Evolutionary conservation across 345 rosid genomes (phyloP), one percentile per base, ranked within the genome.

Genomic region (Cardamine occulta): DNA sequence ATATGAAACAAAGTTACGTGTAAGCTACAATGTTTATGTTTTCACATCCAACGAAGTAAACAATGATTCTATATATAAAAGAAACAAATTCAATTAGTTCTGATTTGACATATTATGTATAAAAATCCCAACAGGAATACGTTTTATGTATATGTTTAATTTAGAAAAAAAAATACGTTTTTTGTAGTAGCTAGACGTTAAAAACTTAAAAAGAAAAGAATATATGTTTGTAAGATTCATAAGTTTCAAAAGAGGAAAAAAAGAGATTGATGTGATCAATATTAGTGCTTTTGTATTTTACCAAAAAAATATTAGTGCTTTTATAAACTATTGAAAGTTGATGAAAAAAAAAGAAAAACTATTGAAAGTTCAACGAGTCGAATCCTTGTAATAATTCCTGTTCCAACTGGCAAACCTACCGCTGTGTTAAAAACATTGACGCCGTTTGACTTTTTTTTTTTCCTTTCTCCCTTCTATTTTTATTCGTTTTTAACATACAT

Each of bases 321-420:
- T 69, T 44, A 44, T 29, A 55, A 55, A 66, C 56, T 63, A 72
- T 65, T 78, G 32, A 15, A 40, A 51, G 40, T 78, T 78, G 26
- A 24, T 24, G 26, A 19, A 24, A 24, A 24, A 24, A 24, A 24
- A 24, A n/a, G n/a, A 1, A 24, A 54, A 54, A 65, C 62, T 63
- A 72, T 64, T 78, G 31, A 15, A 42, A 52, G 42, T 78, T 78
- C 68, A 78, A 77, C 72, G 76, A 71, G 73, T 57, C 6, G 73
- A 66, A 40, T 65, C 49, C 68, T 78, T 72, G 70, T 72, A 29
- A 59, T 58, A n/a, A 66, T 59, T 1, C 3, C 9, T 66, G 37
- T 66, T 72, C 49, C 57, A 78, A 78, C 73, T 73, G 80, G 37
- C 47, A 63, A 55, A 58, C 61, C 13, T 47, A 23, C 42, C 12